Conservation (phyloP, 139 green algal genomes). For the Desmodesmus armatus region DNA sequence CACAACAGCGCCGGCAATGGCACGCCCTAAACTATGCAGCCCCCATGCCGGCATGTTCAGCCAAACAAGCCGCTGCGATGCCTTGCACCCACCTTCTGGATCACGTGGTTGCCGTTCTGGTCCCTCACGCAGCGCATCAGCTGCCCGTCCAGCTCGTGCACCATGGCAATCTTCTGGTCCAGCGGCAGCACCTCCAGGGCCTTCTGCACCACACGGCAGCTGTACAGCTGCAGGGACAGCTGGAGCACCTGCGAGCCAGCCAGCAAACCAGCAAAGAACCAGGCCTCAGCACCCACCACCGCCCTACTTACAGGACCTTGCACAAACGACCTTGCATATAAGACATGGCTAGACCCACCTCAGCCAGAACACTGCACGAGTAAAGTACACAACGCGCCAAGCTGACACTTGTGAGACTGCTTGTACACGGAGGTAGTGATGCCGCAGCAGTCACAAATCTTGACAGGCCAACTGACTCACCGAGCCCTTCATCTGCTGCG, state of each 20-base stretch:
- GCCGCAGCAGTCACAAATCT: not conserved
- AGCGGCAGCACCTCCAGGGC: constrained; percentile 74
- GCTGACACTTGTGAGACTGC: not conserved
- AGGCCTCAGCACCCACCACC: not conserved
- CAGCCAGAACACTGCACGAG: no score
- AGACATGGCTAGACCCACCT: no score
- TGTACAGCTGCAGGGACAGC: constrained; percentile 92
- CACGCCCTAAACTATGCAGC: no score
- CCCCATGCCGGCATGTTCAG: not conserved
- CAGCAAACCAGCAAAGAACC: no score
- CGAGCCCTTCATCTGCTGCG: constrained; percentile 53
- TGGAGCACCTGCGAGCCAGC: constrained; percentile 54
- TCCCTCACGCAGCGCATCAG: constrained; percentile 89
- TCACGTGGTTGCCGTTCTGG: constrained; percentile 98
- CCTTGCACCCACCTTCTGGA: constrained; percentile 78
- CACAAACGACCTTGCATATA: no score
- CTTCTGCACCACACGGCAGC: constrained; percentile 95
- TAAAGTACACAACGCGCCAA: no score
- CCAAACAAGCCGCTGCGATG: no score
- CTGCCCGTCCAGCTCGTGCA: constrained; percentile 75
- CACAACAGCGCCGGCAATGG: no score
- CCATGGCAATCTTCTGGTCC: constrained; percentile 55
- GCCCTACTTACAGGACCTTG: not conserved
- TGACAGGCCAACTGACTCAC: constrained; percentile 18
- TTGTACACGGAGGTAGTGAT: not conserved